Evolutionary conservation across 108 stramenopile species (phyloP).

Genomic region (Aurantiochytrium sp.): DNA sequence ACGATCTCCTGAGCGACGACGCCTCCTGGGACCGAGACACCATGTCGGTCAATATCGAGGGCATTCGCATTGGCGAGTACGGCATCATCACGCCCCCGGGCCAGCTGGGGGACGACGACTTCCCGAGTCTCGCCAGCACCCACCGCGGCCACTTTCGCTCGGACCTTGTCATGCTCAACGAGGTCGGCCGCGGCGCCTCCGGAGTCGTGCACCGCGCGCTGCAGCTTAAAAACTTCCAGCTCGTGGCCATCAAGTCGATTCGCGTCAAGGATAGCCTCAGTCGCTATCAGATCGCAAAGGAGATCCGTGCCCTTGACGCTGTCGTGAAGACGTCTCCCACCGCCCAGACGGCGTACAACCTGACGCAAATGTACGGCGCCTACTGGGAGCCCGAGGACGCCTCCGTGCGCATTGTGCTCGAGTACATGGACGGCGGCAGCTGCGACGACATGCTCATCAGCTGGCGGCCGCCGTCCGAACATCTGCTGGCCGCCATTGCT

Average conservation of each 20-base stretch:
- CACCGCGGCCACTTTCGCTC: constrained; percentile 17
- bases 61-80: neutral
- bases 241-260: constrained; percentile 64
- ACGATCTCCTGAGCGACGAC: neutral
- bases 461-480: constrained; percentile 35
- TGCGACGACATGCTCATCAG: constrained; percentile 39
- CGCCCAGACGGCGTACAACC: neutral
- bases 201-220: constrained; percentile 58
- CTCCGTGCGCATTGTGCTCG: constrained; percentile 30
- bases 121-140: neutral
- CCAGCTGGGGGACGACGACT: neutral
- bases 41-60: neutral
- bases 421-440: constrained; percentile 42
- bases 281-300: constrained; percentile 52
- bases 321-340: neutral
- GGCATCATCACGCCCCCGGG: neutral
- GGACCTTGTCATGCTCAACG: constrained; percentile 48
- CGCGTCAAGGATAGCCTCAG: constrained; percentile 51
- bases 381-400: constrained; percentile 21
- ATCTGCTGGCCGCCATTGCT: constrained; percentile 42
- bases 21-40: neutral
- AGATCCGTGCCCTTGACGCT: constrained; percentile 53
- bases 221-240: constrained; percentile 54
- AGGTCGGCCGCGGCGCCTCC: constrained; percentile 59
- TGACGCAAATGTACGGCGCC: constrained; percentile 41